Conservation (phyloP, 495 filamentous ascomycete species). For the Podospora pseudopauciseta region DNA sequence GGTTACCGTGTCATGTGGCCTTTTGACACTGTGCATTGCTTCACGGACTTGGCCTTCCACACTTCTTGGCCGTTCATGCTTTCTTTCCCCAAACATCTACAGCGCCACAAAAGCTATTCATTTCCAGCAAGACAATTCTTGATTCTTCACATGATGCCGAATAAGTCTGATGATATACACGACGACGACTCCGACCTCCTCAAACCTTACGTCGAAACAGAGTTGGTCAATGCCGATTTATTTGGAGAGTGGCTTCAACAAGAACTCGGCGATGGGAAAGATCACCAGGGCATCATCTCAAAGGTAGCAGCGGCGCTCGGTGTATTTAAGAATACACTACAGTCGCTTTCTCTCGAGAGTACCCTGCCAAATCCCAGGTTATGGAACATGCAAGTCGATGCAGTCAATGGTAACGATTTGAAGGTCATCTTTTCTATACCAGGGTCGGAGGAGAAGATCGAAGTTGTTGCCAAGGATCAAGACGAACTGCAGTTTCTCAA, state of each 20-base stretch:
- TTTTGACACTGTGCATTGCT: background rate
- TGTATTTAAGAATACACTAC: constrained; percentile 1
- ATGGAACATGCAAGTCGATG: background rate
- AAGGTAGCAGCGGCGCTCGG: background rate
- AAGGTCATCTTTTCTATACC: constrained; percentile 7
- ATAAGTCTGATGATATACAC: background rate
- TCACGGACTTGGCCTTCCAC: background rate
- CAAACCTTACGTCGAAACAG: background rate
- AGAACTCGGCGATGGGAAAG: background rate
- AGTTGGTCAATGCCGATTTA: constrained; percentile 14
- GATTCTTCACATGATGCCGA: background rate
- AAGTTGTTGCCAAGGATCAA: constrained; percentile 14
- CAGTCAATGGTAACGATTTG: constrained; percentile 6
- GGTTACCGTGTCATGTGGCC: background rate
- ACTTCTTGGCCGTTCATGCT: background rate
- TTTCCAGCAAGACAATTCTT: background rate
- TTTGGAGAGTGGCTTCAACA: constrained; percentile 17
- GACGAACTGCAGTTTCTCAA: constrained; percentile 7
- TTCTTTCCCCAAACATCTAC: background rate
- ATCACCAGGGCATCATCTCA: constrained; percentile 10
- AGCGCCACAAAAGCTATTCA: background rate
- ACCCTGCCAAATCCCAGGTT: background rate
- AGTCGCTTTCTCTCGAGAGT: background rate
- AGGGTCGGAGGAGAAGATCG: background rate
- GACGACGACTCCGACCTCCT: background rate